Evolutionary conservation across 2,329 filamentous ascomycete genomes (phyloP).

Genomic region (Calonectria ilicicola): DNA sequence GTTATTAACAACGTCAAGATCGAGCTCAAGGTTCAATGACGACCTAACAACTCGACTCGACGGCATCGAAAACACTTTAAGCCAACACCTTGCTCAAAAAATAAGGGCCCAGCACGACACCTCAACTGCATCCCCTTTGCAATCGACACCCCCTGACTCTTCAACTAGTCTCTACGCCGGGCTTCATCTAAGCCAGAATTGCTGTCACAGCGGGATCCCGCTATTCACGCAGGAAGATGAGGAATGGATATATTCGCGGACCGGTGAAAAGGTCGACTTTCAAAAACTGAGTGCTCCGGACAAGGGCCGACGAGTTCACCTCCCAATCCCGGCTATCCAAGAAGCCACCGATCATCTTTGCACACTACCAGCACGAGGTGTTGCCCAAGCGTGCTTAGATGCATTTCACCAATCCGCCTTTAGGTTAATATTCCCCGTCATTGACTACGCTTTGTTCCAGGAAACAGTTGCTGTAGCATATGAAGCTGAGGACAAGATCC

Average conservation of each 20-base stretch:
- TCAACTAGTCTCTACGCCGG: background rate
- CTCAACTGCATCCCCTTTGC: background rate
- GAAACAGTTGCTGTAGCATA: slow-evolving; percentile 59
- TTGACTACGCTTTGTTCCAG: slow-evolving; percentile 58
- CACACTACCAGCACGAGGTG: slow-evolving; percentile 34
- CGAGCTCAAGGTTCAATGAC: background rate
- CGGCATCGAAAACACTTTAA: too few species aligned
- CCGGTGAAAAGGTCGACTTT: background rate
- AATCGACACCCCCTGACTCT: background rate
- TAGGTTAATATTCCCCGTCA: slow-evolving; percentile 57
- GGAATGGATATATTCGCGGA: background rate
- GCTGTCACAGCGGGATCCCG: background rate
- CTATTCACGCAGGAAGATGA: background rate
- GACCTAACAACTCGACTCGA: background rate
- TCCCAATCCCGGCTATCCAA: background rate
- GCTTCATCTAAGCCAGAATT: background rate
- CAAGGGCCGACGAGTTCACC: background rate
- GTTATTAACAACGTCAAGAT: background rate
- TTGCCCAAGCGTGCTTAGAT: slow-evolving; percentile 40
- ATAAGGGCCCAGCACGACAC: background rate
- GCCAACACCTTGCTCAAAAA: background rate
- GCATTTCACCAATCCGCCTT: slow-evolving; percentile 48
- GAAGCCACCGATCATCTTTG: background rate
- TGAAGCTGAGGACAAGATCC: slow-evolving; percentile 28
- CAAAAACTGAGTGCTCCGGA: background rate